Evolutionary conservation across 352 stramenopile species (phyloP), one percentile per base, ranked within the genome.

Genomic region (Phytopythium vexans): DNA sequence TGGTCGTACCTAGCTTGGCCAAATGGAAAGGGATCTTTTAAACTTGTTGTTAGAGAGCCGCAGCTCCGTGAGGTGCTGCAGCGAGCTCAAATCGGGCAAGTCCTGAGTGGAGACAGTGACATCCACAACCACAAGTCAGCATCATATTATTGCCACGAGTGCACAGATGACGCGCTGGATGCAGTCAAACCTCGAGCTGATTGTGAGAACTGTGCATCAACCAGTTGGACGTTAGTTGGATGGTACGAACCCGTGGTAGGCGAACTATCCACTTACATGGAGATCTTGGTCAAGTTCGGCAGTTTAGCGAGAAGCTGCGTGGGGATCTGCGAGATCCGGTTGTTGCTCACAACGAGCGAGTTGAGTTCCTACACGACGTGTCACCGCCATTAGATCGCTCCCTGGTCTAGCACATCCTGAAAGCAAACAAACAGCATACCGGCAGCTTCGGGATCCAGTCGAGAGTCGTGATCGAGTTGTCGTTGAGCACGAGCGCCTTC

Each of bases 261-360:
- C 33, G 8, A 62, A 38, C 9, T 5, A 12, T 1, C 5, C 9
- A 65, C 70, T 42, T 70, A 92, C 84, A 94, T 89, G 36, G 82
- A 92, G 53, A 94, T 83, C 66, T 94, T 94, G 51, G 72, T 92
- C 2, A 94, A 60, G 35, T 71, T 82, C 10, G 83, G 82, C 15
- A 94, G 64, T 33, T 77, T 76, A 6, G 86, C 79, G 21, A 94
- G 52, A 9, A 75, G 72, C 7, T 79, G 79, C 33, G 77, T 60
- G 3, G 74, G 64, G 36, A 94, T 73, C 53, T 88, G 58, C 11
- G 71, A 58, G 49, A 94, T 92, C 45, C 81, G 78, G 53, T 94
- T 94, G 56, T 93, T 73, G 66, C 82, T 93, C 47, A 94, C 69
- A 49, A 94, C 91, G 16, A 94, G 63, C 49, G 85, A 92, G 66